Evolutionary conservation across 805 yeast species (phyloP), one percentile per base, ranked within the genome.

Genomic region (Danielia reshetovae): DNA sequence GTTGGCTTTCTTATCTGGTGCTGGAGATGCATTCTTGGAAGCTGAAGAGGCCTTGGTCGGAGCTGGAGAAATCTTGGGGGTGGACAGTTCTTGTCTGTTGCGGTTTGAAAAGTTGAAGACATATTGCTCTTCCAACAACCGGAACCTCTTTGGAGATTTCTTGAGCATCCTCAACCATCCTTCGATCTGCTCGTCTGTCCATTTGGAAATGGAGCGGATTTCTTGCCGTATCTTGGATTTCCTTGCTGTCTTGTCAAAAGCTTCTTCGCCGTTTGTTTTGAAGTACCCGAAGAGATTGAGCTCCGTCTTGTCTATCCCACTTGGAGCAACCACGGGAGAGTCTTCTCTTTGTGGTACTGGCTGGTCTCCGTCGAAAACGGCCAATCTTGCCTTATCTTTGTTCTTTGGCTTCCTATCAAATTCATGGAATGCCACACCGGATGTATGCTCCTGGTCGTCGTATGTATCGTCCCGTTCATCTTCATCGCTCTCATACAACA

Each of bases 141-240:
- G 72, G 43, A 74, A 80, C 37, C 84, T 67, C 28, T 68, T 66
- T 1, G 93, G 87, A 27, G 79, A 74, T 48, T 74, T 75, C 33
- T 75, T 70, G 13, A 88, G 54, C 82, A 84, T 82, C 36, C 83
- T 63, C 1, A 82, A 81, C 97, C 97, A 90, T 0, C 96, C 95
- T 66, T 89, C 96, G 30, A 90, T 77, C 54, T 86, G 95, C 51
- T 87, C 96, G 57, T 88, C 89, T 0, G 88, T 68, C 96, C 95
- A 87, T 1, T 67, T 66, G 0, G 81, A 72, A 24, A 67, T 65
- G 5, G 55, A 46, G 43, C 70, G 75, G 52, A 86, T 61, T 17
- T 68, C 70, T 21, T 63, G 59, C 34, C 96, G 66, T 7, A 52
- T 58, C 27, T 64, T 59, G 0, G 79, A 42, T 24, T 76, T 75